A percentile compares a stretch with the other conserved stretches of the same genome.
These are phyloP conservation scores for Aspergillus puulaauensis DNA, from an alignment of 2,329 filamentous ascomycete species.

Conservation along the genomic window DNA sequence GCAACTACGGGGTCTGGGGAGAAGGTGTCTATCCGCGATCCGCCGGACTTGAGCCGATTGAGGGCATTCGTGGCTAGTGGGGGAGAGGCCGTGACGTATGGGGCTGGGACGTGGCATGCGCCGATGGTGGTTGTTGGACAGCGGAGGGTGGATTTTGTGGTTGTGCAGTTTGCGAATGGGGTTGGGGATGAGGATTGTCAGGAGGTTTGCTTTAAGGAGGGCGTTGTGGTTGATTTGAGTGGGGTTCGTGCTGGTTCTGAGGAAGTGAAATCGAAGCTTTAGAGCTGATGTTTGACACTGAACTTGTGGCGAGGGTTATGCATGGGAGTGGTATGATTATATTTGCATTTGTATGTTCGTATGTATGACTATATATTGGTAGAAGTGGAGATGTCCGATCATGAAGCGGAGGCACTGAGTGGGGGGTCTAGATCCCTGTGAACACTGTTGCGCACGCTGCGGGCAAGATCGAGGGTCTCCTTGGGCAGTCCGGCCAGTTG, in stretches of 20 bases:
- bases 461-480: conserved; percentile 67
- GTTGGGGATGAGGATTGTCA: conserved; percentile 84
- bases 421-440: conserved; percentile 12
- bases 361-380: background rate
- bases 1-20: conserved; percentile 29
- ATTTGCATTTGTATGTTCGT: background rate
- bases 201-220: conserved; percentile 59
- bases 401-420: background rate
- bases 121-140: conserved; percentile 86
- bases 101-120: conserved; percentile 89
- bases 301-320: background rate
- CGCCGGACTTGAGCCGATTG: conserved; percentile 71
- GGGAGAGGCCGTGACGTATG: conserved; percentile 86
- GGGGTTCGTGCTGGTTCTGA: background rate
- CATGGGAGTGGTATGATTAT: background rate
- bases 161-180: conserved; percentile 85
- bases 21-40: conserved; percentile 38
- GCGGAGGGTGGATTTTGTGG: conserved; percentile 76
- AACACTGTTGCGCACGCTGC: conserved; percentile 51
- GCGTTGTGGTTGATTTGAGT: conserved; percentile 33
- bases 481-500: conserved; percentile 78
- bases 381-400: background rate
- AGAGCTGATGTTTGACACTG: background rate
- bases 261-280: background rate
- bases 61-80: conserved; percentile 76